phyloP scores from a whole-genome alignment of 2,329 filamentous ascomycete genomes.

The Daldinia sp. region DNA sequence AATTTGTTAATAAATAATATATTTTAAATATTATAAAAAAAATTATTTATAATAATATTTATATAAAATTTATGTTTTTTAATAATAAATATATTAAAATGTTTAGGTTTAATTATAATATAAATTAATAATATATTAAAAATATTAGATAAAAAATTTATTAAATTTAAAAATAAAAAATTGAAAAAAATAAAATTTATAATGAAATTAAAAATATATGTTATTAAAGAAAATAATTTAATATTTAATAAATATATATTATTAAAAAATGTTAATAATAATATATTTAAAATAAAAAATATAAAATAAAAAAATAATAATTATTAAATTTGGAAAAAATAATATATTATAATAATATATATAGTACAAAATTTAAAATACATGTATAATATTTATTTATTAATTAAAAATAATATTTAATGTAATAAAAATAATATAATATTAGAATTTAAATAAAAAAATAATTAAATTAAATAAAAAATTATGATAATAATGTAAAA shows the following conservation, averaged over 20 bases:
- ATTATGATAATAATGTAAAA: not conserved
- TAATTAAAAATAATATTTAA: not conserved
- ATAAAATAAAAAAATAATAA: not conserved
- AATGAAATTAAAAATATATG: not conserved
- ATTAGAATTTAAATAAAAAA: not conserved
- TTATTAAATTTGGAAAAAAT: not conserved
- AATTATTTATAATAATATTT: slow-evolving; percentile 1
- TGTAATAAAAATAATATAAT: not conserved
- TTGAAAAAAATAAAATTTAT: not conserved
- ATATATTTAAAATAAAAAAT: not conserved
- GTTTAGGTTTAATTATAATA: not conserved
- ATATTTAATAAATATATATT: slow-evolving; percentile 1
- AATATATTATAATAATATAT: not conserved
- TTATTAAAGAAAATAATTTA: not conserved
- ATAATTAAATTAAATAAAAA: not conserved
- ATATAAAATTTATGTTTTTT: slow-evolving; percentile 1
- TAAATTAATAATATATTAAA: slow-evolving; percentile 2
- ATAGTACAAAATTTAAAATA: not conserved
- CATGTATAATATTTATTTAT: not conserved
- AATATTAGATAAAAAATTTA: not conserved
- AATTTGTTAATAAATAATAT: not conserved
- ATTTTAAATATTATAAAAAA: slow-evolving; percentile 5
- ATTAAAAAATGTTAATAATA: not conserved
- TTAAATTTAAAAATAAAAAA: not conserved
- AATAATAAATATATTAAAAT: slow-evolving; percentile 1